A percentile compares a stretch with the other conserved stretches of the same genome.
These are phyloP conservation scores for Gynostemma pentaphyllum DNA, from an alignment of 306 rosid genomes.

Conservation along the genomic window DNA sequence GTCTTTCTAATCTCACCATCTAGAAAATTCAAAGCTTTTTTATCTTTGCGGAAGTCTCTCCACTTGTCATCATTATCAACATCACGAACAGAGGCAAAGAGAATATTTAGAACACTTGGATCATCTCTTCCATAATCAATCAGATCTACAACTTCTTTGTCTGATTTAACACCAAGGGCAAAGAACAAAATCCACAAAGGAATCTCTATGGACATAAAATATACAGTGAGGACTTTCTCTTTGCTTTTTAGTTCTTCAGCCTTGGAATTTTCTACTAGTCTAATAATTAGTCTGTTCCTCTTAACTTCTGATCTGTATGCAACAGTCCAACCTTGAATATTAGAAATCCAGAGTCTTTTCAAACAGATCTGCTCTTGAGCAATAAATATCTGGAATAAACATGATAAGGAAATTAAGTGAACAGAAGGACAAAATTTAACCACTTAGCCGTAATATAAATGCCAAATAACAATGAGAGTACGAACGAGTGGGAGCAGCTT, in stretches of 20 bases:
- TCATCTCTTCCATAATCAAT: constrained; percentile 49
- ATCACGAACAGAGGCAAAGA: constrained; percentile 61
- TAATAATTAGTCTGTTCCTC: constrained; percentile 62
- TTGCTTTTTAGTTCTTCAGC: constrained; percentile 45
- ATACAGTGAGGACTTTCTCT: constrained; percentile 58
- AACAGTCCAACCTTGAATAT: constrained; percentile 49
- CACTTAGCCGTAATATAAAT: neutral
- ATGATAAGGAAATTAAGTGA: constrained; percentile 7
- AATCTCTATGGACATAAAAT: constrained; percentile 63
- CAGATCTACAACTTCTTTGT: constrained; percentile 62
- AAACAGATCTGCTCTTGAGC: constrained; percentile 77
- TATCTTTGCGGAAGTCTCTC: constrained; percentile 36
- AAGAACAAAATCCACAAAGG: constrained; percentile 85
- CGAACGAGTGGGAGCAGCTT: neutral
- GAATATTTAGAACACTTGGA: constrained; percentile 41
- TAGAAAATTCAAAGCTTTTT: constrained; percentile 27
- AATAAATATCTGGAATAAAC: constrained; percentile 61
- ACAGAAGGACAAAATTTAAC: neutral
- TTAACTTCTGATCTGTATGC: constrained; percentile 57
- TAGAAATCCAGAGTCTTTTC: constrained; percentile 66
- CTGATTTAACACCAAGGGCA: constrained; percentile 70
- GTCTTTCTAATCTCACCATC: constrained; percentile 37
- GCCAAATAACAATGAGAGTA: neutral
- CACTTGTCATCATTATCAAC: constrained; percentile 53
- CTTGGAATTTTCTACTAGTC: constrained; percentile 35